A percentile compares a stretch with the other conserved stretches of the same genome.
Conservation (phyloP, 2,329 filamentous ascomycete species). For the Mycosphaerella arachidis region DNA sequence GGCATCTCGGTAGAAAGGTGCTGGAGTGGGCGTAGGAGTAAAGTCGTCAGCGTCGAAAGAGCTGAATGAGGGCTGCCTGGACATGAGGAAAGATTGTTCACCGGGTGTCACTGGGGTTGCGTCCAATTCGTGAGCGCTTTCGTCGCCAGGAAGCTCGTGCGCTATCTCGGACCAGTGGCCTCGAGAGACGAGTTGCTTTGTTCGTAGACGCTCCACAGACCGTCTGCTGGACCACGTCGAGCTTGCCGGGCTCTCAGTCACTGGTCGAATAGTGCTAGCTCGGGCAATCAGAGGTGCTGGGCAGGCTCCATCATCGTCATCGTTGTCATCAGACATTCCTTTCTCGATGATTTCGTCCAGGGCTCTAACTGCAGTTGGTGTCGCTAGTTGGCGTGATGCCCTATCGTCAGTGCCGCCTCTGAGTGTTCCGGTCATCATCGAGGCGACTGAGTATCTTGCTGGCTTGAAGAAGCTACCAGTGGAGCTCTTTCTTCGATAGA, state of each 20-base stretch:
- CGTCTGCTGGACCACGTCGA: background rate
- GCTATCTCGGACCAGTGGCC: background rate
- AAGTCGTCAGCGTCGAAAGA: conserved; percentile 2
- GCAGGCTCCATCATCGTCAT: background rate
- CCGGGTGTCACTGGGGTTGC: background rate
- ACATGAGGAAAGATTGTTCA: background rate
- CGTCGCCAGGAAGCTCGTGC: background rate
- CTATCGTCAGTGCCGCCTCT: background rate
- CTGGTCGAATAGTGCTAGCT: background rate
- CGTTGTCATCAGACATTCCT: background rate
- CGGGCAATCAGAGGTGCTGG: background rate
- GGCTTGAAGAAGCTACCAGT: conserved; percentile 12
- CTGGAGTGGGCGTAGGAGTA: background rate
- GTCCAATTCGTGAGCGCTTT: background rate
- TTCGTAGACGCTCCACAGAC: background rate
- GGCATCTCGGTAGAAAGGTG: background rate
- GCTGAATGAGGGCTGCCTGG: background rate
- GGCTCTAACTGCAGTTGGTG: background rate
- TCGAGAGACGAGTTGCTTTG: background rate
- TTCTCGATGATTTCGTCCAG: background rate
- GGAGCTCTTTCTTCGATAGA: conserved; percentile 7
- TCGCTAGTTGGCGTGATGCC: background rate
- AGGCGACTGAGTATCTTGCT: background rate
- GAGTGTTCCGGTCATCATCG: background rate
- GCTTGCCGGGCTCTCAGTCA: background rate